Evolutionary conservation across 1,284 basidiomycete species (phyloP), one percentile per base, ranked within the genome.

Genomic region (Boletellus deceptivus): DNA sequence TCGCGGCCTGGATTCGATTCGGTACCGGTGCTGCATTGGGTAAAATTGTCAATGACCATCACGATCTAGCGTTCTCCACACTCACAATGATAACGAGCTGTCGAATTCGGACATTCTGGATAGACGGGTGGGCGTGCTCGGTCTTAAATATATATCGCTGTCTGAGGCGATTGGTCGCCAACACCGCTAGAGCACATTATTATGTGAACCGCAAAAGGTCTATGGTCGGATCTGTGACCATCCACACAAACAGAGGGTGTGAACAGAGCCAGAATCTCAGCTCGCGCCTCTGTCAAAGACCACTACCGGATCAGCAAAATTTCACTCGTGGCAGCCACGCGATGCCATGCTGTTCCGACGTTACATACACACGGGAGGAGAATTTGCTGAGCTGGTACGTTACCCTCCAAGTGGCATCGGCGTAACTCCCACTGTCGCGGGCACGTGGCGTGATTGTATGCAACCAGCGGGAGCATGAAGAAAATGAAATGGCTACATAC

Each of bases 251-350:
- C 25, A 25, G 6, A 29, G 36, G 18, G 44, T 34, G 8, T 36
- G n/a, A 59, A 40, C 34, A 22, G 33, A 20, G 31, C 22, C 42
- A 14, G 13, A 33, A 37, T 35, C 20, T 27, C 48, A 36, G 33
- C 6, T 14, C n/a, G 24, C 18, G 13, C 6, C 3, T 29, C 43
- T 22, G 22, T 35, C 40, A 25, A 44, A 50, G 16, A 5, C 11
- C 20, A 14, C 16, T 18, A 13, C 9, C 35, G 29, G 17, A 44
- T 45, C 22, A 34, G 33, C 3, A 17, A 17, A 44, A 20, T 17
- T 9, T 24, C 29, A 33, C 61, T 54, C 53, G 61, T 60, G 57
- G 50, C 42, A 51, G 34, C 48, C 59, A 65, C 61, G 59, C 44
- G 58, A 43, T 7, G 40, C 52, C 61, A 57, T 59, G 42, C 55